Conservation (phyloP, 495 filamentous ascomycete species). For the Penicillium turbatum region DNA sequence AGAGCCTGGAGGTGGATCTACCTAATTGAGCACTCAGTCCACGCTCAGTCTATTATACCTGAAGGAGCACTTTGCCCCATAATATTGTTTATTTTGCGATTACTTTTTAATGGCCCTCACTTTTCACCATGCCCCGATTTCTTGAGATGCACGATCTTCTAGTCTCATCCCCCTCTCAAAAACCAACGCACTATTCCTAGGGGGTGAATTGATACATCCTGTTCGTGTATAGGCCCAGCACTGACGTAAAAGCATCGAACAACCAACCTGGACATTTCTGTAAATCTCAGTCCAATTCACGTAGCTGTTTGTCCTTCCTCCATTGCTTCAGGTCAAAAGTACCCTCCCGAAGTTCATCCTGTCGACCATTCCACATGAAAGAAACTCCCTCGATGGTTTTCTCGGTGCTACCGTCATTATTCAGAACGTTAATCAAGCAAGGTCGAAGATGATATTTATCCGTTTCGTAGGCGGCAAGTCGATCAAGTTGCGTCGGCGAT, state of each 20-base stretch:
- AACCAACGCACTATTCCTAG: background rate
- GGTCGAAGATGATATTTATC: constrained; percentile 5
- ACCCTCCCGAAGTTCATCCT: constrained; percentile 8
- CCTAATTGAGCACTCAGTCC: background rate
- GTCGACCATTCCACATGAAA: constrained; percentile 17
- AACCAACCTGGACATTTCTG: background rate
- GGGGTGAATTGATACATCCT: too few species aligned
- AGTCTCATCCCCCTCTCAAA: background rate
- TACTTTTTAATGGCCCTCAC: background rate
- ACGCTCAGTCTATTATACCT: background rate
- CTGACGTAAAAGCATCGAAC: too few species aligned
- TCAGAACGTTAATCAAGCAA: constrained; percentile 13
- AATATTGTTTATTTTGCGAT: background rate
- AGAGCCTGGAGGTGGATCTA: too few species aligned
- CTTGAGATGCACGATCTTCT: background rate
- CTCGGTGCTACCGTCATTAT: constrained; percentile 2
- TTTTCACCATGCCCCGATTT: background rate
- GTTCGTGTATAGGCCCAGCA: too few species aligned
- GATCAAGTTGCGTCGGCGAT: constrained; percentile 10
- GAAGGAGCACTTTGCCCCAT: background rate
- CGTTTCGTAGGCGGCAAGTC: constrained; percentile 14
- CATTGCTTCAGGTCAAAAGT: constrained; percentile 14
- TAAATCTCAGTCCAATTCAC: background rate
- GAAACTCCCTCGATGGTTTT: constrained; percentile 8
- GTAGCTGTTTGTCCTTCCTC: constrained; percentile 9